Evolutionary conservation across 2,329 filamentous ascomycete species (phyloP), one percentile per base, ranked within the genome.

Genomic region (Curvularia sp.): DNA sequence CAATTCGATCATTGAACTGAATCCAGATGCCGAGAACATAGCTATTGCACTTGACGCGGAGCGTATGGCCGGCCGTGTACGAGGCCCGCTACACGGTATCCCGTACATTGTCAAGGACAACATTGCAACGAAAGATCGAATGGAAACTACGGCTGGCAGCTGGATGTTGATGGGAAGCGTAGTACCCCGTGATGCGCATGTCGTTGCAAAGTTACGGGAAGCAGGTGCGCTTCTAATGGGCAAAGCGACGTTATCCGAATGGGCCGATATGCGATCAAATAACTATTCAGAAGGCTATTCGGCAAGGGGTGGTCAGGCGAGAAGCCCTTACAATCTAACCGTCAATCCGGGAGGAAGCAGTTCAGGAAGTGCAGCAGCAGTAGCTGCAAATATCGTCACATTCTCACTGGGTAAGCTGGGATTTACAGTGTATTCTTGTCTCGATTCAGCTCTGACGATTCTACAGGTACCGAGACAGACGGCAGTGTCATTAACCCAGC

Each of bases 111-210:
- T 92, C 63, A 93, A 93, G 75, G 89, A 93, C 30, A 76, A 74
- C 43, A 74, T 76, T 28, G 74, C 72, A 1, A 86, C 84, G 8
- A 86, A 86, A 62, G 89, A 92, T 71, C 83, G 83, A 50, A 85
- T 93, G 83, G 84, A 92, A 70, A 93, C 89, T 0, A 92, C 90
- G 0, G 89, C 89, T 0, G 90, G 90, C 0, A 86, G 83, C 67
- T 88, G 81, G 83, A 86, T 86, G 18, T 81, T 93, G 0, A 74
- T 89, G 1, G 89, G 89, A 1, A 87, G 82, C 45, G 78, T 87
- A 0, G 86, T 90, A 0, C 88, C 89, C 2, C 82, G 85, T n/a
- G 89, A 93, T 72, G 86, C 89, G 1, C 77, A 82, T 64, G 86
- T 91, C 0, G 85, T 92, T 2, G 69, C 80, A 19, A 80, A 80